Evolutionary conservation across 345 rosid genomes (phyloP).

Genomic region (Populus davidiana): DNA sequence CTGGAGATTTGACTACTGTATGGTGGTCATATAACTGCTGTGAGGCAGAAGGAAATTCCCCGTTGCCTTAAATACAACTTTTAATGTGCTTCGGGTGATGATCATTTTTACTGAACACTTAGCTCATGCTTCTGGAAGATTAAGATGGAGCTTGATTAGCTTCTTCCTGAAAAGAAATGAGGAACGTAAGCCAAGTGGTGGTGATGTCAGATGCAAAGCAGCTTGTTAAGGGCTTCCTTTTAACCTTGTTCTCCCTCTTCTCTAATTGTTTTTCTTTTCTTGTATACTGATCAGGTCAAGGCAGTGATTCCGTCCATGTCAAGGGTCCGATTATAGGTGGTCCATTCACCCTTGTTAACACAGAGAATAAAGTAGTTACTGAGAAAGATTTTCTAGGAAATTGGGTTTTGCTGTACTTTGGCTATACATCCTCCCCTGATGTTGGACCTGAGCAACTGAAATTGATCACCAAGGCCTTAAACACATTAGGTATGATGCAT

Average conservation of each 20-base stretch:
- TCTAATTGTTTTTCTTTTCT: neutral
- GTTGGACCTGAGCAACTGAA: conserved; percentile 75
- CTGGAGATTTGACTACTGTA: neutral
- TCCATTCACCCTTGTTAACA: conserved; percentile 62
- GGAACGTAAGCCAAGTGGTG: neutral
- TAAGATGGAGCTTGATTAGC: neutral
- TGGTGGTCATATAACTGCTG: neutral
- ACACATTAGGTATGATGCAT: conserved; percentile 56
- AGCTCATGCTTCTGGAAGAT: neutral
- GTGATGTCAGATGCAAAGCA: neutral
- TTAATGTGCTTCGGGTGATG: neutral
- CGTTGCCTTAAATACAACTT: no score
- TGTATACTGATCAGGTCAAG: conserved; percentile 40
- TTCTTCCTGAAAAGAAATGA: neutral
- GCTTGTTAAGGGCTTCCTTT: neutral
- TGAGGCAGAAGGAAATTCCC: no score
- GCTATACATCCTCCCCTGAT: conserved; percentile 92
- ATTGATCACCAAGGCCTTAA: conserved; percentile 60
- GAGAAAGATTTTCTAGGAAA: conserved; percentile 59
- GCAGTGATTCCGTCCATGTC: conserved; percentile 19
- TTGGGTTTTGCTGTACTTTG: conserved; percentile 85
- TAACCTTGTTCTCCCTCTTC: neutral
- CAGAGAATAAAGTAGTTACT: conserved; percentile 49
- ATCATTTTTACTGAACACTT: neutral
- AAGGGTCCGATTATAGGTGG: conserved; percentile 78